Evolutionary conservation across 192 early-diverging fungal species (phyloP).

Genomic region (Coemansia sp.): DNA sequence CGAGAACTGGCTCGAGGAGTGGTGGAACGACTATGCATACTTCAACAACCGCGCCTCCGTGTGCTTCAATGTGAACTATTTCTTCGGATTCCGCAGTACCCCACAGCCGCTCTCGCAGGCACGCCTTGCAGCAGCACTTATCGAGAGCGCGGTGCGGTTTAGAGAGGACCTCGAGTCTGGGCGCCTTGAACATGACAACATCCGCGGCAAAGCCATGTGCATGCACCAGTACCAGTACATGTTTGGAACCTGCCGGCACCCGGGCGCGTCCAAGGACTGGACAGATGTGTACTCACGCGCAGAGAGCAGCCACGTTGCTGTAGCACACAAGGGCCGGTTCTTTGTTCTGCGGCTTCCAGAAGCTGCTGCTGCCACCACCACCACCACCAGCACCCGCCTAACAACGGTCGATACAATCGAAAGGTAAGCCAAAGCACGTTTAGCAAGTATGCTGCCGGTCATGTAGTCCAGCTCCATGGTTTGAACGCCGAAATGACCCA

Average conservation of each 20-base stretch:
- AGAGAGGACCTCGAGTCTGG: constrained; percentile 61
- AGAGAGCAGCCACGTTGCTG: constrained; percentile 71
- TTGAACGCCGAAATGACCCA: not conserved
- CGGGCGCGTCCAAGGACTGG: constrained; percentile 65
- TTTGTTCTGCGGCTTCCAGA: constrained; percentile 64
- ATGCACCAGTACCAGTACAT: constrained; percentile 84
- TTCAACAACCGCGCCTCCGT: constrained; percentile 56
- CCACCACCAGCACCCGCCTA: constrained; percentile 15
- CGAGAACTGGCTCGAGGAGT: constrained; percentile 56
- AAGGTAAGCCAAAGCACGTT: constrained; percentile 29
- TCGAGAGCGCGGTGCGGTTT: constrained; percentile 67
- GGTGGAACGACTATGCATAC: constrained; percentile 60
- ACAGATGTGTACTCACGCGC: constrained; percentile 64
- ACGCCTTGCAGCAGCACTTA: constrained; percentile 64
- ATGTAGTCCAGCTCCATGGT: not conserved
- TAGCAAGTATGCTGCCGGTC: not conserved
- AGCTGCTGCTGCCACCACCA: not conserved
- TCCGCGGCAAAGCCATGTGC: constrained; percentile 70
- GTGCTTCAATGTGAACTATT: constrained; percentile 57
- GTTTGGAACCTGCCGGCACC: constrained; percentile 82
- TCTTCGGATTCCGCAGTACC: constrained; percentile 56
- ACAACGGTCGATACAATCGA: constrained; percentile 58
- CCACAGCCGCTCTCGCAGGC: constrained; percentile 39
- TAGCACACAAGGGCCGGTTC: constrained; percentile 79
- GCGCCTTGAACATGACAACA: constrained; percentile 69